Percentiles rank a stretch among this genome's conserved stretches.
phyloP scores from a whole-genome alignment of 345 rosid genomes.

The Pistacia atlantica region DNA sequence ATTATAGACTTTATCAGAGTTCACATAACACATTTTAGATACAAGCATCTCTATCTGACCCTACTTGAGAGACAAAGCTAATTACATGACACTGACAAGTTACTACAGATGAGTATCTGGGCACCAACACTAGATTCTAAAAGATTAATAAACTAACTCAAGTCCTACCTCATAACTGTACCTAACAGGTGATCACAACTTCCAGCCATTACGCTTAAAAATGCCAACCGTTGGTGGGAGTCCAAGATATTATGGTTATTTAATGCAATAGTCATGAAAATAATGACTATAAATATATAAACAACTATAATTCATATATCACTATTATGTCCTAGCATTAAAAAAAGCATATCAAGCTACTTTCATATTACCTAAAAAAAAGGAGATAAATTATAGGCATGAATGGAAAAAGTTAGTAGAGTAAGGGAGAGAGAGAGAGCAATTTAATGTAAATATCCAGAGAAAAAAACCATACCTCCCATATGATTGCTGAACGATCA shows the following conservation, averaged over 20 bases:
- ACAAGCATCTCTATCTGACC: background rate
- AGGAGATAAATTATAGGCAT: background rate
- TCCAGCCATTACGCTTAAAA: too few relatives aligned
- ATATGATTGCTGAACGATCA: conserved; percentile 61
- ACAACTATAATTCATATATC: background rate
- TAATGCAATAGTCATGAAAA: background rate
- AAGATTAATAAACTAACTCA: background rate
- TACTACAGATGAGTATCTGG: background rate
- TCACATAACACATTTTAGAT: background rate
- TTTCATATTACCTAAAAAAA: background rate
- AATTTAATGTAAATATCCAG: conserved; percentile 1
- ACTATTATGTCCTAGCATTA: background rate
- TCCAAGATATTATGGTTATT: background rate
- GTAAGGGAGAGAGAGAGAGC: background rate
- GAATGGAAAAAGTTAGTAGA: background rate
- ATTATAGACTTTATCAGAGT: background rate
- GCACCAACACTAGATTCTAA: background rate
- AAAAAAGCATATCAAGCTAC: background rate
- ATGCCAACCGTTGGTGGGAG: too few relatives aligned
- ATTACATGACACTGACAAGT: background rate
- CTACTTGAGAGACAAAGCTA: background rate
- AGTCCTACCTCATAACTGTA: background rate
- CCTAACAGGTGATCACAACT: background rate
- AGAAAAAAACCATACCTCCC: conserved; percentile 50
- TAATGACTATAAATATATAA: background rate